These are phyloP conservation scores for Neophaeococcomyces aloes DNA, from an alignment of 2,329 filamentous ascomycete species.

Conservation along the genomic window DNA sequence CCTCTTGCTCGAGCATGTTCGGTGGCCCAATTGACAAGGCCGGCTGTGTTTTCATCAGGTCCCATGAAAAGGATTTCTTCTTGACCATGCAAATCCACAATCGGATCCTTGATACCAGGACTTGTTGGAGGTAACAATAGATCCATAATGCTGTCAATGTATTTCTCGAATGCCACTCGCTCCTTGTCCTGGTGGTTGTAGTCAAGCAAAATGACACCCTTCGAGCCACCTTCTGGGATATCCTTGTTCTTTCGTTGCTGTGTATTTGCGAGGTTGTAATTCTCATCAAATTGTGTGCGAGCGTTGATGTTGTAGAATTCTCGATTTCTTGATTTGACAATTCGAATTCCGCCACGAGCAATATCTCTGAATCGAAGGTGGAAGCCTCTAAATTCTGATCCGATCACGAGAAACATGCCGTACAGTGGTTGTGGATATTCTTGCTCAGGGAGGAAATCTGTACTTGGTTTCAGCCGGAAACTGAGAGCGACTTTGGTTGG, in stretches of 20 bases:
- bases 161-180: conserved; percentile 92
- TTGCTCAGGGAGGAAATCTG: conserved; percentile 68
- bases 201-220: conserved; percentile 93
- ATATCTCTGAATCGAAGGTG: conserved; percentile 97
- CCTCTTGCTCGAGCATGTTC: conserved; percentile 78
- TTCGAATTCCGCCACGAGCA: conserved; percentile 90
- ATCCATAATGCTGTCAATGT: conserved; percentile 97
- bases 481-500: conserved; percentile 96
- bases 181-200: conserved; percentile 89
- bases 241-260: conserved; percentile 99
- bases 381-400: conserved; percentile 92
- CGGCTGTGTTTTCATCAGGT: conserved; percentile 95
- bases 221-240: conserved; percentile 94
- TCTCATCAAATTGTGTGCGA: conserved; percentile 93
- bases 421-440: conserved; percentile 92
- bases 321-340: conserved; percentile 94
- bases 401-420: conserved; percentile 98
- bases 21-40: conserved; percentile 97
- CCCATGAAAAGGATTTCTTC: conserved; percentile 98
- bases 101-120: conserved; percentile 96
- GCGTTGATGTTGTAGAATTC: conserved; percentile 96
- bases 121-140: conserved; percentile 79
- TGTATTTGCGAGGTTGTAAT: conserved; percentile 95
- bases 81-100: conserved; percentile 90
- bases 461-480: conserved; percentile 75